These are phyloP conservation scores for Millerozyma acaciae DNA, from an alignment of 805 yeast species.

Conservation along the genomic window DNA sequence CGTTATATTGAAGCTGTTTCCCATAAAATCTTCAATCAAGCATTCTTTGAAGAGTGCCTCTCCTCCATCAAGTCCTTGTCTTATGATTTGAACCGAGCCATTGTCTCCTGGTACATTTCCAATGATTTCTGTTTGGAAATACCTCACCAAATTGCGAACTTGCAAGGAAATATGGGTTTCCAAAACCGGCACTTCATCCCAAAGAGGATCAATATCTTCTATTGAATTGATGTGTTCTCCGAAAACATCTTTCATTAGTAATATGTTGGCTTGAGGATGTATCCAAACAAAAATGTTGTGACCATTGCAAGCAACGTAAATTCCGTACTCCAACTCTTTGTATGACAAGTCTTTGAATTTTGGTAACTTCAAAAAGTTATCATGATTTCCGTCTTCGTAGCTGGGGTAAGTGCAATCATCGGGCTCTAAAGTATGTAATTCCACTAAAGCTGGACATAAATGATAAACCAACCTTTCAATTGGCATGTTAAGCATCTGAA, in stretches of 20 bases:
- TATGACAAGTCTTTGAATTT: conserved; percentile 41
- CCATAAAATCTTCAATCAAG: conserved; percentile 67
- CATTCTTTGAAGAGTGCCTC: conserved; percentile 50
- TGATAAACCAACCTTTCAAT: conserved; percentile 55
- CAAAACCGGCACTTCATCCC: conserved; percentile 63
- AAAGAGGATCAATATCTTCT: conserved; percentile 43
- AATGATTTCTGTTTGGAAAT: conserved; percentile 38
- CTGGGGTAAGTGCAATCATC: conserved; percentile 42
- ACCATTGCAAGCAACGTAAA: conserved; percentile 74
- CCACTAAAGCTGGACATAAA: conserved; percentile 77
- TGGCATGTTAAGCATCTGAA: conserved; percentile 49
- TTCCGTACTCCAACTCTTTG: conserved; percentile 60
- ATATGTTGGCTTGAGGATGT: conserved; percentile 62
- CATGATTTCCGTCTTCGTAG: conserved; percentile 36
- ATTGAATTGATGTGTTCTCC: conserved; percentile 49
- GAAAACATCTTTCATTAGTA: conserved; percentile 69
- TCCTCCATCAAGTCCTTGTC: conserved; percentile 62
- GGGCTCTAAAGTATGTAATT: conserved; percentile 61
- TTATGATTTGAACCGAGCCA: conserved; percentile 53
- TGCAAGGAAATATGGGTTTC: conserved; percentile 67
- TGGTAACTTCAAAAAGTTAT: conserved; percentile 48
- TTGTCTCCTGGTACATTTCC: conserved; percentile 26
- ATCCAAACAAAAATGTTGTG: conserved; percentile 57
- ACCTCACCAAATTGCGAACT: conserved; percentile 58
- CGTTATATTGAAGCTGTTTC: conserved; percentile 35